These are phyloP conservation scores for Talaromyces rugulosus DNA, from an alignment of 2,329 filamentous ascomycete genomes.

Conservation along the genomic window DNA sequence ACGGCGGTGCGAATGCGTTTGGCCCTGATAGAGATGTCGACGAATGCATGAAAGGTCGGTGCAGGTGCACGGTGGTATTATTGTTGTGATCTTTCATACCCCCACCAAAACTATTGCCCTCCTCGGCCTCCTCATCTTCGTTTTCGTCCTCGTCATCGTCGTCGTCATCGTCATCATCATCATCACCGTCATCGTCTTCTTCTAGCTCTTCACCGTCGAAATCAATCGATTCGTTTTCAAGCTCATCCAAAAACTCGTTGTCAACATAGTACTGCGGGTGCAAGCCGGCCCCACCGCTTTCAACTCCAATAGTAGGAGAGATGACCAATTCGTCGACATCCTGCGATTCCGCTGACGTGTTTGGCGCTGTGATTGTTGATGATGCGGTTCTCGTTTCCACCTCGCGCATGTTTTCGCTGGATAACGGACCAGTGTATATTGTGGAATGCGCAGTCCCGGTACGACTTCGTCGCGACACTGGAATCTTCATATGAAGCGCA, in stretches of 20 bases:
- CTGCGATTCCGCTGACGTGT: constrained; percentile 4
- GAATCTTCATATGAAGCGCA: constrained; percentile 8
- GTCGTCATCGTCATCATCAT: constrained; percentile 12
- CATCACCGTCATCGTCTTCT: constrained; percentile 11
- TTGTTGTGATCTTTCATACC: constrained; percentile 11
- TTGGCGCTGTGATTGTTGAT: background rate
- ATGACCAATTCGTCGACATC: background rate
- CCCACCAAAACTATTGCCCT: background rate
- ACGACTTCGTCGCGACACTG: constrained; percentile 2
- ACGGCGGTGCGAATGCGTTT: constrained; percentile 68
- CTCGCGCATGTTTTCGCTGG: background rate
- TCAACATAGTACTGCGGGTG: constrained; percentile 43
- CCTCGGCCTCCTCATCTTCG: background rate
- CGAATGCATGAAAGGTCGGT: constrained; percentile 38
- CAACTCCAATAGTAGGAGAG: constrained; percentile 19
- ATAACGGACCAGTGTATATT: background rate
- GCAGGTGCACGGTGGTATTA: constrained; percentile 26
- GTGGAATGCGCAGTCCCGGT: constrained; percentile 4
- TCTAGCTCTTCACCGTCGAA: constrained; percentile 9
- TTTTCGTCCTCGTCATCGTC: constrained; percentile 16
- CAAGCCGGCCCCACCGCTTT: constrained; percentile 40
- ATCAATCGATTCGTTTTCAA: constrained; percentile 7
- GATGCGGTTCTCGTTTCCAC: background rate
- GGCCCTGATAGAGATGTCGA: constrained; percentile 38
- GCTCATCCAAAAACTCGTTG: constrained; percentile 32